Evolutionary conservation across 2,329 filamentous ascomycete genomes (phyloP).

Genomic region (Colletotrichum tofieldiae): DNA sequence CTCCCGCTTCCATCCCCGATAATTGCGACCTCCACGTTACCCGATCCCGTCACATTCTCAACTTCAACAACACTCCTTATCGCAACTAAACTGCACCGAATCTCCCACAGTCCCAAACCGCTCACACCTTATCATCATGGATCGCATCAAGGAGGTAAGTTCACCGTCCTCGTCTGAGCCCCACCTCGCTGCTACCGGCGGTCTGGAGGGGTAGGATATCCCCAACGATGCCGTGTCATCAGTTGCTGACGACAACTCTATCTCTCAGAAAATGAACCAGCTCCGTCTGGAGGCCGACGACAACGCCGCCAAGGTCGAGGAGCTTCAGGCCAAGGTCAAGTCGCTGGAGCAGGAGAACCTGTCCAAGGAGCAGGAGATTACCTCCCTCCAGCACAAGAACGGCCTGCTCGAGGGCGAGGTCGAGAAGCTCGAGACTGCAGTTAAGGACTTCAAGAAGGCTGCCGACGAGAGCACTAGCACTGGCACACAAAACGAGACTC

Average conservation of each 20-base stretch:
- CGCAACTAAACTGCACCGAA: slow-evolving; percentile 43
- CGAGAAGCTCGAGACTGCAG: slow-evolving; percentile 88
- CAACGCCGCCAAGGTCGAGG: slow-evolving; percentile 84
- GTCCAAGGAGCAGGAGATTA: slow-evolving; percentile 98
- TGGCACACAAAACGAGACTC: slow-evolving; percentile 90
- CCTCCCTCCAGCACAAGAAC: slow-evolving; percentile 96
- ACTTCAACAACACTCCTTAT: slow-evolving; percentile 44
- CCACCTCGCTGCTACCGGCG: slow-evolving; percentile 44
- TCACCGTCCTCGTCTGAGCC: slow-evolving; percentile 52
- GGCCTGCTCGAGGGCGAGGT: slow-evolving; percentile 89
- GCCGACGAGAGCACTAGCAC: slow-evolving; percentile 87
- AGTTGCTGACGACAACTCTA: slow-evolving; percentile 41
- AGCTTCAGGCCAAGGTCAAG: slow-evolving; percentile 91
- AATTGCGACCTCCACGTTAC: slow-evolving; percentile 32
- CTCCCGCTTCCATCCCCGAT: slow-evolving; percentile 52
- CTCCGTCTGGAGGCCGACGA: slow-evolving; percentile 96
- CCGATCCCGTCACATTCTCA: slow-evolving; percentile 52
- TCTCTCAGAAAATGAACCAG: slow-evolving; percentile 88
- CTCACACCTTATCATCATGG: slow-evolving; percentile 68
- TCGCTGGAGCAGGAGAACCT: slow-evolving; percentile 93
- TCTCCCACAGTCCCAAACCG: slow-evolving; percentile 48
- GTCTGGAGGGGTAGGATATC: slow-evolving; percentile 45
- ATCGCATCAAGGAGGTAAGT: slow-evolving; percentile 92
- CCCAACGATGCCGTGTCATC: slow-evolving; percentile 30
- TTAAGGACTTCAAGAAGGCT: slow-evolving; percentile 90